A percentile compares a stretch with the other conserved stretches of the same genome.
Conservation (phyloP, 768 basidiomycete species). For the Lepiota brunneoincarnata region DNA sequence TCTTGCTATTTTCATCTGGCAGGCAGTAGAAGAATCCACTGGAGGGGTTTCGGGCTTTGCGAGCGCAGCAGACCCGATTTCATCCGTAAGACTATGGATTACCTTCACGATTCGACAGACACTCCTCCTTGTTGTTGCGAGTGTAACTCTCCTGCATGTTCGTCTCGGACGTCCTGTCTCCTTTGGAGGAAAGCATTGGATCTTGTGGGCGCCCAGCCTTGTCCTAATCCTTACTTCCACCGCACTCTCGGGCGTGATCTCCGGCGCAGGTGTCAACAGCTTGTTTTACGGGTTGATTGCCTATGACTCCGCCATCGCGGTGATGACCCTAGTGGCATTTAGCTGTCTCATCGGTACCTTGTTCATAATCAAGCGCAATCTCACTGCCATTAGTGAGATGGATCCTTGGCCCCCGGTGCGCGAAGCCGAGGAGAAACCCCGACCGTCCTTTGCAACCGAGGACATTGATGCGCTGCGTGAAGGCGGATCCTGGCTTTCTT, state of each 20-base stretch:
- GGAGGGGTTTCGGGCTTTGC: constrained; percentile 42
- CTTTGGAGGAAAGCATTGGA: constrained; percentile 70
- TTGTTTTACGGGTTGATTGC: constrained; percentile 61
- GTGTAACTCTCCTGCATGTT: constrained; percentile 65
- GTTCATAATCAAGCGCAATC: constrained; percentile 62
- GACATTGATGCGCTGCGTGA: constrained; percentile 73
- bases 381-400: constrained; percentile 48
- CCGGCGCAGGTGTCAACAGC: constrained; percentile 48
- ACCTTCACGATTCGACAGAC: constrained; percentile 64
- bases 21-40: constrained; percentile 51
- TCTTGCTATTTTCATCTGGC: constrained; percentile 64
- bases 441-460: constrained; percentile 67
- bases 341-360: constrained; percentile 62
- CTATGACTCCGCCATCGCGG: constrained; percentile 51
- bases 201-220: constrained; percentile 66
- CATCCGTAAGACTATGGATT: constrained; percentile 68
- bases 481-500: constrained; percentile 81
- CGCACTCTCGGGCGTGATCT: constrained; percentile 53
- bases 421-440: constrained; percentile 48
- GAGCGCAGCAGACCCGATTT: constrained; percentile 45
- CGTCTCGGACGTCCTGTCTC: constrained; percentile 68
- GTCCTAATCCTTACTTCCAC: constrained; percentile 57
- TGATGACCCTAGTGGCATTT: constrained; percentile 52
- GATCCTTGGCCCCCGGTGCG: constrained; percentile 62
- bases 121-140: constrained; percentile 60